Evolutionary conservation across 257 asterid species (phyloP).

Genomic region (Coffea canephora): DNA sequence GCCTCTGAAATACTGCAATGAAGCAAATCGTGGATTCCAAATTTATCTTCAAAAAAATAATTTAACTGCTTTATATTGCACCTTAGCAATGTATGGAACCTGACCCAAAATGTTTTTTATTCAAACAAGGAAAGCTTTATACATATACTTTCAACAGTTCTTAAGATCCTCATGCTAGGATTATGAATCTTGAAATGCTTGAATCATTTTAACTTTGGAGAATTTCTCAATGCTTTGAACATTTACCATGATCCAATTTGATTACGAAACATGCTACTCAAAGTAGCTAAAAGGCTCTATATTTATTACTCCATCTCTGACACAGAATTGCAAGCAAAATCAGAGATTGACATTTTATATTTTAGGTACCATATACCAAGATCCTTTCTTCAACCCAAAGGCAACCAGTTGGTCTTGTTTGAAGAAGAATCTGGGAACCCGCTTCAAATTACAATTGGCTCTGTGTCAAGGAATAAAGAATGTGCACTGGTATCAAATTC

Average conservation of each 20-base stretch:
- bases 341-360: slow-evolving; percentile 2
- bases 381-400: slow-evolving; percentile 60
- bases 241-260: background rate
- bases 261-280: background rate
- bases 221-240: background rate
- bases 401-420: slow-evolving; percentile 58
- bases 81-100: no score
- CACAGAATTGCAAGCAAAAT: background rate
- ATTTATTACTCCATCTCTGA: background rate
- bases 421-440: slow-evolving; percentile 89
- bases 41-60: no score
- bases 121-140: no score
- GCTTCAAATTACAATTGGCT: slow-evolving; percentile 49
- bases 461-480: slow-evolving; percentile 50
- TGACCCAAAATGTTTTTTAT: no score
- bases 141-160: no score
- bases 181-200: background rate
- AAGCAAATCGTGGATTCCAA: no score
- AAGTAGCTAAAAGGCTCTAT: background rate
- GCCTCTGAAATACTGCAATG: no score
- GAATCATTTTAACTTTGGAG: background rate
- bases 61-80: no score
- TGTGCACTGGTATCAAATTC: slow-evolving; percentile 47
- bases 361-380: slow-evolving; percentile 84
- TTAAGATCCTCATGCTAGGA: background rate